A percentile compares a stretch with the other conserved stretches of the same genome.
phyloP scores from a whole-genome alignment of 2,329 filamentous ascomycete genomes.

The Colletotrichum lini region DNA sequence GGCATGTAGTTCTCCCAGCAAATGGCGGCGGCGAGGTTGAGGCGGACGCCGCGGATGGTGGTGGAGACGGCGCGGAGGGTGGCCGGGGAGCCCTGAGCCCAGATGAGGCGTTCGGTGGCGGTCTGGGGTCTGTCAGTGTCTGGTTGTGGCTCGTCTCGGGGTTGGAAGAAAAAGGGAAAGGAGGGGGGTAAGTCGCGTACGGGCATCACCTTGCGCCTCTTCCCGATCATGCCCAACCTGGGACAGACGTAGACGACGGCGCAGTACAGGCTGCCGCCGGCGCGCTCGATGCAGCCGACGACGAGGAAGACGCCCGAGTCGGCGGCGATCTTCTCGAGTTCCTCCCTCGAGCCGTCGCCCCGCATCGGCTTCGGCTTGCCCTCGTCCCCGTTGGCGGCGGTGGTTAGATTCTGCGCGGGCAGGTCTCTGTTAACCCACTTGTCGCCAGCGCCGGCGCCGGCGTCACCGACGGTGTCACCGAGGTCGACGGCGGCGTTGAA shows the following conservation, averaged over 20 bases:
- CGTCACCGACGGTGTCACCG: constrained; percentile 77
- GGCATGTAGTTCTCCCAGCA: constrained; percentile 99
- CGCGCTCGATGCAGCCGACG: constrained; percentile 83
- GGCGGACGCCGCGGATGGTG: constrained; percentile 80
- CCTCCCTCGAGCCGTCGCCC: constrained; percentile 79
- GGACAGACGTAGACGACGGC: constrained; percentile 87
- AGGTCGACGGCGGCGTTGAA: constrained; percentile 86
- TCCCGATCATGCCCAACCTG: constrained; percentile 79
- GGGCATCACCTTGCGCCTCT: constrained; percentile 93
- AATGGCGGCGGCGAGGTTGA: constrained; percentile 89
- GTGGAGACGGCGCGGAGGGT: constrained; percentile 86
- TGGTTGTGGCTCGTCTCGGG: neutral
- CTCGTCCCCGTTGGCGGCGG: constrained; percentile 30
- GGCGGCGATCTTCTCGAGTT: constrained; percentile 80
- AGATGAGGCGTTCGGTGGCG: constrained; percentile 85
- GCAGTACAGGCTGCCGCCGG: constrained; percentile 89
- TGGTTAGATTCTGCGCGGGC: constrained; percentile 47
- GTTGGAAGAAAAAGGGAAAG: neutral
- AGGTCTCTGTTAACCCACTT: constrained; percentile 79
- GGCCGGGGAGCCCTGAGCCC: constrained; percentile 86
- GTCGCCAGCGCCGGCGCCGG: constrained; percentile 76
- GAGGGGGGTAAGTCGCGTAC: constrained; percentile 59
- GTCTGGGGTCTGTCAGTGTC: constrained; percentile 64
- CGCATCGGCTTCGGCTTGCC: constrained; percentile 56
- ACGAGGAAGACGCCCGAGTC: constrained; percentile 88